Base-by-base conservation (phyloP, 1,284 basidiomycete genomes). In the Apiotrichum veenhuisii region DNA sequence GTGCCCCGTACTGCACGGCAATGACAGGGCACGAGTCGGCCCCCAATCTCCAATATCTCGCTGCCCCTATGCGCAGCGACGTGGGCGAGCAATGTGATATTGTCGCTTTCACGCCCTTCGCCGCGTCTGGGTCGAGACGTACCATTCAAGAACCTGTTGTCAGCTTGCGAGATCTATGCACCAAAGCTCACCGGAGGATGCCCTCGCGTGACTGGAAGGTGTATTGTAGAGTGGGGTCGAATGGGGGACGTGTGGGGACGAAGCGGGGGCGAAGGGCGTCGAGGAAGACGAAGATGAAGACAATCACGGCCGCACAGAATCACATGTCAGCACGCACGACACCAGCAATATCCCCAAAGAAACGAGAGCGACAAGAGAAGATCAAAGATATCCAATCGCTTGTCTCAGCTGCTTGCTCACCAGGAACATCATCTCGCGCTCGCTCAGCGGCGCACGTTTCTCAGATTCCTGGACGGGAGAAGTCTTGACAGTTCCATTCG, bases 361-460 rank as follows among this genome's bases (percentile, higher is more conserved):
- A 26, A 44, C 25, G 43, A 27, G 9, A 46, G n/a, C n/a, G n/a
- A n/a, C n/a, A n/a, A n/a, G n/a, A n/a, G n/a, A n/a, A n/a, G n/a
- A n/a, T n/a, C n/a, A n/a, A n/a, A n/a, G n/a, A n/a, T n/a, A n/a
- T n/a, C n/a, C n/a, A n/a, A n/a, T n/a, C n/a, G 0, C 34, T 42
- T 23, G 38, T 45, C 41, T 18, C 40, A 33, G 20, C 7, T 0
- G 9, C 15, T 5, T 2, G 54, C 71, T 55, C 52, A 74, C 72
- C 48, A 74, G 61, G 49, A 65, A 73, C 68, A 74, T 74, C 68
- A 71, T 67, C 61, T 74, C 72, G 40, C 69, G 58, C 55, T 72
- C 68, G 5, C 38, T 59, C 42, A 74, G 50, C 18, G 47, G 45
- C 2, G 50, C 34, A 20, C 41, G 58, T 51, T 65, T 48, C 20